phyloP scores from a whole-genome alignment of 2,329 filamentous ascomycete species.

The Aureobasidium sp. region DNA sequence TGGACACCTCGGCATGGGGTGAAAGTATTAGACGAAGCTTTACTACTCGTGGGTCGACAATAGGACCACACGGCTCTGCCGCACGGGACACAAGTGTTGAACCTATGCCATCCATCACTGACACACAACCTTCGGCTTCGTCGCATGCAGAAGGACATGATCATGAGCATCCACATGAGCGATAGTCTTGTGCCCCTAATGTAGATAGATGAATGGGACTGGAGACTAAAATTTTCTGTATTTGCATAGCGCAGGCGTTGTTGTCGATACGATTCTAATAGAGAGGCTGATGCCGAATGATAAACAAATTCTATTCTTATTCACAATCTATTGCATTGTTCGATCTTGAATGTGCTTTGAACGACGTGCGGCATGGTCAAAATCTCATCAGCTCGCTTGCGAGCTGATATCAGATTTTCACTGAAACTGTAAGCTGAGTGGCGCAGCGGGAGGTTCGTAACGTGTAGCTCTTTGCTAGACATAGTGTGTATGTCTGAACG shows the following conservation, averaged over 20 bases:
- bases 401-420: not conserved
- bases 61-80: not conserved
- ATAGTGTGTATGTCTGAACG: too few species aligned
- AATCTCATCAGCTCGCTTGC: too few species aligned
- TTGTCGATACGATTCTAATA: not conserved
- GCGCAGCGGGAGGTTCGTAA: constrained; percentile 8
- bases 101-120: not conserved
- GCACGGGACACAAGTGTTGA: not conserved
- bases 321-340: not conserved
- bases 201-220: not conserved
- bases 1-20: constrained; percentile 88
- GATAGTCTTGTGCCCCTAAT: not conserved
- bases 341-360: not conserved
- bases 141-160: not conserved
- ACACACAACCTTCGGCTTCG: not conserved
- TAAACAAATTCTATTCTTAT: not conserved
- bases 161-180: not conserved
- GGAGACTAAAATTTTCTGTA: not conserved
- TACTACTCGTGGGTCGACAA: constrained; percentile 44
- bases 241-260: constrained; percentile 9
- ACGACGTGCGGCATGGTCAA: too few species aligned
- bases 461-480: not conserved
- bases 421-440: not conserved
- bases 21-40: constrained; percentile 87
- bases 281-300: not conserved